Base-by-base conservation (phyloP, 2,329 filamentous ascomycete species). In the Annulohypoxylon truncatum region DNA sequence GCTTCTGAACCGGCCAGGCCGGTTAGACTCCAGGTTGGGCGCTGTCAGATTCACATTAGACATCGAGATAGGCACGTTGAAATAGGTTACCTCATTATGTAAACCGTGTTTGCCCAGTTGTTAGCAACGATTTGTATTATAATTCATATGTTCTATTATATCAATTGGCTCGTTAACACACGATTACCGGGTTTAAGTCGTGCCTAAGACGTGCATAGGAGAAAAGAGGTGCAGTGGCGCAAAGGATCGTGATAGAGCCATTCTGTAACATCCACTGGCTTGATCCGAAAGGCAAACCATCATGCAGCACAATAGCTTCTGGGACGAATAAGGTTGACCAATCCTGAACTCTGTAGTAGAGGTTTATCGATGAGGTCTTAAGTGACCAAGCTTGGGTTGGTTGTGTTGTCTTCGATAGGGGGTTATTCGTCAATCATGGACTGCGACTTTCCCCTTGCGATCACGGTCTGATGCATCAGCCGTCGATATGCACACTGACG, bases 121-220 rank as follows among this genome's bases (percentile, higher is more conserved):
- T 22, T 53, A 47, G 47, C 53, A 54, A 61, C 56, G 51, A 60
- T 33, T 57, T 61, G 59, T 42, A 61, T 66, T 64, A 44, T 63
- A 54, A 68, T 58, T 52, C 44, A 38, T 46, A 51, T 64, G 48
- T 20, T 51, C 24, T 57, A 46, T 50, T 28, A 44, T 48, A 62
- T 28, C 13, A 42, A 68, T 70, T 66, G 61, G 65, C 33, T 68
- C 62, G 64, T 59, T 63, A 63, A 63, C 35, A 22, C 15, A 47
- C 44, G 44, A 56, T 50, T 54, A 58, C 64, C 53, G 28, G 64
- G 59, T 54, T 47, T 35, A 69, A 61, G 38, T 58, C 56, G 48
- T 40, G 61, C 38, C 54, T 51, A 58, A 57, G 46, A 58, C 57
- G 42, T 58, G 48, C 54, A 62, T 50, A 59, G 35, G 53, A 53